Base-by-base conservation (phyloP, 768 basidiomycete species). In the Amanita brunnescens region DNA sequence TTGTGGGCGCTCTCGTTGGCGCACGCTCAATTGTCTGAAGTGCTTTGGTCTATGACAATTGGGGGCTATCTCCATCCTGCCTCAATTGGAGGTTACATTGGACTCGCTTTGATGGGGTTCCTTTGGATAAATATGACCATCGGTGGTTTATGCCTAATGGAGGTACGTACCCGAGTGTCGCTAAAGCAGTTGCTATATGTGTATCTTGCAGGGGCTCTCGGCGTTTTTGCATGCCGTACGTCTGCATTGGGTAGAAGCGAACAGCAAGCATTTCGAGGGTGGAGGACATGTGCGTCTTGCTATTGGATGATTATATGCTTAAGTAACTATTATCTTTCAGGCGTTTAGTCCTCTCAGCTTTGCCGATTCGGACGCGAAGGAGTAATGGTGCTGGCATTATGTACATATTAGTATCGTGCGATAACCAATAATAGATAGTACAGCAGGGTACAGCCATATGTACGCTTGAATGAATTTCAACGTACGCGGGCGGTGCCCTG, bases 1-100 rank as follows among this genome's bases (percentile, higher is more conserved):
- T 75, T 99, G 34, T 98, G 95, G 95, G 96, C 96, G 16, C 79
- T 99, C 6, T 99, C 96, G 21, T 79, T 99, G 47, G 96, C 96
- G 9, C 96, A 99, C 70, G 92, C 96, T 16, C 96, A 98, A 69
- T 75, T 99, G 14, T 95, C 92, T 34, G 93, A 93, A 66, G 92
- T 95, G 49, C 71, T 95, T 52, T 95, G 91, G 89, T 63, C 64
- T 47, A 95, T 95, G 93, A 91, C 89, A 0, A 58, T 99, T 41
- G 86, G 67, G 44, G 61, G 65, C 5, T 74, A 76, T 58, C 66
- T 91, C 7, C 79, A 79, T 39, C 76, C 86, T 47, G 64, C 75
- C n/a, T 75, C 83, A 16, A 21, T 51, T 14, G 23, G 3, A 6
- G 29, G 45, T 45, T 65, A 91, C 57, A 70, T 85, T 42, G 91